Base-by-base conservation (phyloP, 2,329 filamentous ascomycete genomes). In the Colletotrichum navitas region DNA sequence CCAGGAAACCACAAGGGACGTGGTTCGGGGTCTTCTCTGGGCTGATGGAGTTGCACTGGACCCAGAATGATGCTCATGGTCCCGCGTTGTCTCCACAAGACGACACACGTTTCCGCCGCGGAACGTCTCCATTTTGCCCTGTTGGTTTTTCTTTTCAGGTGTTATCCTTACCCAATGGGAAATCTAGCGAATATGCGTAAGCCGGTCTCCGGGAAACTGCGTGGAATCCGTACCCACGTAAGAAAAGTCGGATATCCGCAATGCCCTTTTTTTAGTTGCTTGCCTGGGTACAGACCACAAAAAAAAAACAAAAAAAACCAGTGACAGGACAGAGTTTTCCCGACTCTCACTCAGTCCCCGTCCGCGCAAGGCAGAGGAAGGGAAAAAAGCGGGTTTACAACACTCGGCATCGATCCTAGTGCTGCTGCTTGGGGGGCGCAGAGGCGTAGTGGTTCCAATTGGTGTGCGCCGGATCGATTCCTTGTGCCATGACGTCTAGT, bases 401-500 rank as follows among this genome's bases (percentile, higher is more conserved):
- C 60, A 64, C 60, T 45, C 60, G 60, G 69, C 69, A 59, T 47
- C 26, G 59, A 58, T 60, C 59, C 66, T 71, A 71, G 69, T 47
- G 65, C 65, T 60, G 59, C 69, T 41, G 58, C 14, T 26, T 6
- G 12, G 26, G 32, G 59, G 65, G 68, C 65, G 68, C 54, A 63
- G 59, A 68, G 45, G 54, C 65, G 52, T 29, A 54, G 36, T 49
- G 65, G 52, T 64, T 58, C 34, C 69, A 69, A 71, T 71, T 71
- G 69, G 69, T 64, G 61, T 66, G 65, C 36, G 54, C 41, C 65
- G 60, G 69, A 61, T 71, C 34, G 51, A 60, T 47, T 68, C 59
- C 69, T 71, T 59, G 69, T 71, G 65, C 60, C 68, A 71, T 68
- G 60, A 71, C 69, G 59, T 68, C n/a, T 68, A 52, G 59, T 68